Conservation (phyloP, 2,329 filamentous ascomycete species). For the Colletotrichum limetticola region DNA sequence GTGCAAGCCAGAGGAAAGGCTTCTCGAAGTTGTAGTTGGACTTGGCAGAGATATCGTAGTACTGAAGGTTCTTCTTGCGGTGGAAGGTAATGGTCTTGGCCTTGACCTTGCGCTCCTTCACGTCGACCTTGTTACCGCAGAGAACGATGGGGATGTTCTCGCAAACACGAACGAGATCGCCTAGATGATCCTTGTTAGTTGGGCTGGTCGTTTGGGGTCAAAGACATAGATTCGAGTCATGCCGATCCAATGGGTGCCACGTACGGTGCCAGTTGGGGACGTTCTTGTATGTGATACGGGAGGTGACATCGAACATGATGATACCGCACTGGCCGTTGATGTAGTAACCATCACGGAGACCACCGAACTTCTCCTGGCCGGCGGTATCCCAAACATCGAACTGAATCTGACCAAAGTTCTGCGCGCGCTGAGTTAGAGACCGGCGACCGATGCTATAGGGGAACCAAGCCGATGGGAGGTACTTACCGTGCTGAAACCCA, state of each 20-base stretch:
- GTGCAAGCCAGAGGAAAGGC: constrained; percentile 98
- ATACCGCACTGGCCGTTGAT: constrained; percentile 99
- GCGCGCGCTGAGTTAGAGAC: constrained; percentile 57
- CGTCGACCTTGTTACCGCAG: constrained; percentile 99
- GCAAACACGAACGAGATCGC: constrained; percentile 98
- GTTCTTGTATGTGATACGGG: constrained; percentile 99
- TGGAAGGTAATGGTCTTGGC: constrained; percentile 99
- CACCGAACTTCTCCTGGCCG: constrained; percentile 99
- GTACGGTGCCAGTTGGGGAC: constrained; percentile 99
- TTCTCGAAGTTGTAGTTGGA: constrained; percentile 99
- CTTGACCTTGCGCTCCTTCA: constrained; percentile 99
- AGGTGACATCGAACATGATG: constrained; percentile 99
- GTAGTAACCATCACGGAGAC: constrained; percentile 99
- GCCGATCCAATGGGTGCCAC: constrained; percentile 50
- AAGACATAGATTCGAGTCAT: background rate
- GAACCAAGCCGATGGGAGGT: constrained; percentile 34
- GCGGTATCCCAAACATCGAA: constrained; percentile 99
- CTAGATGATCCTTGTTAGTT: constrained; percentile 54
- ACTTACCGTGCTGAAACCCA: constrained; percentile 96
- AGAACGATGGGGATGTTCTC: constrained; percentile 99
- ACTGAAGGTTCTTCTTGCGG: constrained; percentile 99
- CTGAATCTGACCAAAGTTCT: constrained; percentile 95
- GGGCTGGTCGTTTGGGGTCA: background rate
- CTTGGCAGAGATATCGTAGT: constrained; percentile 99
- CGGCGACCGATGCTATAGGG: background rate